A percentile compares a stretch with the other conserved stretches of the same genome.
phyloP scores from a whole-genome alignment of 352 stramenopile genomes.

The Phytophthora capsici region DNA sequence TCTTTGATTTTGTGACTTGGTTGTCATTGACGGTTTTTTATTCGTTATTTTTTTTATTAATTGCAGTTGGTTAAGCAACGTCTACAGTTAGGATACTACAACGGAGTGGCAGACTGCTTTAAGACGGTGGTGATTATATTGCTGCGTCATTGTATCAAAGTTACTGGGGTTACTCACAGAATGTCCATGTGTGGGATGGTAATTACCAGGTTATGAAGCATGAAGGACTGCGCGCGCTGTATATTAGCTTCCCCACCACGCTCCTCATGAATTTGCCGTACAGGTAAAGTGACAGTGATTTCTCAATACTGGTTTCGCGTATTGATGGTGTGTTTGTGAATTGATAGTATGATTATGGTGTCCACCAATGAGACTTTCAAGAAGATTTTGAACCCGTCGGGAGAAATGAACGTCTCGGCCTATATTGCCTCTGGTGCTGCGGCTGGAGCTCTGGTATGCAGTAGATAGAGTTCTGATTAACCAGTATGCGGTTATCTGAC shows the following conservation, averaged over 20 bases:
- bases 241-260: conserved; percentile 97
- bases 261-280: conserved; percentile 99
- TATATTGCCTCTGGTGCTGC: conserved; percentile 94
- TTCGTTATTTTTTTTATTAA: not conserved
- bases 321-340: not conserved
- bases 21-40: not conserved
- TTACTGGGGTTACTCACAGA: conserved; percentile 24
- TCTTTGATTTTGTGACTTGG: conserved; percentile 2
- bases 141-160: conserved; percentile 11
- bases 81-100: conserved; percentile 99
- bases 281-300: conserved; percentile 43
- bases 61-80: conserved; percentile 97
- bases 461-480: not conserved
- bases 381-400: conserved; percentile 91
- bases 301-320: not conserved
- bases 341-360: conserved; percentile 96
- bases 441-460: conserved; percentile 94
- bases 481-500: not conserved
- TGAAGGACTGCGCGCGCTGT: conserved; percentile 84
- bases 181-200: conserved; percentile 2
- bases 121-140: conserved; percentile 62
- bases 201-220: conserved; percentile 69
- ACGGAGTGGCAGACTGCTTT: conserved; percentile 91
- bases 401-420: conserved; percentile 87
- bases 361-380: conserved; percentile 97